A percentile compares a stretch with the other conserved stretches of the same genome.
These are phyloP conservation scores for Lavandula angustifolia DNA, from an alignment of 257 asterid species.

Conservation along the genomic window DNA sequence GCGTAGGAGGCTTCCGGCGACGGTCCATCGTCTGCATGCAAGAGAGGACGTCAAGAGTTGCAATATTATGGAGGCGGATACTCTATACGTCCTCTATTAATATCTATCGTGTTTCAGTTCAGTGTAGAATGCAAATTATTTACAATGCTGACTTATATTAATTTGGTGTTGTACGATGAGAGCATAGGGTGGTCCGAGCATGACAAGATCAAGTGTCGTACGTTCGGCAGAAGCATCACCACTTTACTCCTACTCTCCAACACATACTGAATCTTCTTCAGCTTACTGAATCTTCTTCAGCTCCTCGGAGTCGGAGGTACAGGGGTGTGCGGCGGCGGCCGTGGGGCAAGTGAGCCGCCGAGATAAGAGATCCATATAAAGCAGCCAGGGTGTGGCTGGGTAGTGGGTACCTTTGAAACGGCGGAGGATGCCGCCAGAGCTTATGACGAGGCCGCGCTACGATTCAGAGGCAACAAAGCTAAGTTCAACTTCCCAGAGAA, in stretches of 20 bases:
- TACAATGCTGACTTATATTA: too few relatives aligned
- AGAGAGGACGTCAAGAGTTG: conserved; percentile 12
- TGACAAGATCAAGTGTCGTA: conserved; percentile 8
- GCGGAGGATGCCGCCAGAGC: conserved; percentile 60
- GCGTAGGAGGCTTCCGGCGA: conserved; percentile 11
- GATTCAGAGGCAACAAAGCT: conserved; percentile 56
- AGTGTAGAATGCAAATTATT: too few relatives aligned
- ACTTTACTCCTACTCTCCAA: conserved; percentile 20
- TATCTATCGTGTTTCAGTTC: too few relatives aligned
- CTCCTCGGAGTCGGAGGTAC: conserved; percentile 29
- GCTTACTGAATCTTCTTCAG: background rate
- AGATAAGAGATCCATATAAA: conserved; percentile 55
- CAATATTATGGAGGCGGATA: background rate
- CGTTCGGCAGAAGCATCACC: conserved; percentile 13
- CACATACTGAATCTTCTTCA: background rate
- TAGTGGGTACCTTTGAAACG: conserved; percentile 55
- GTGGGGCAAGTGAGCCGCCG: conserved; percentile 74
- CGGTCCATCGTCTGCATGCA: conserved; percentile 28
- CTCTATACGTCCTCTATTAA: too few relatives aligned
- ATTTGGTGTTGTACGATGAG: too few relatives aligned
- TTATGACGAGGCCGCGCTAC: conserved; percentile 57
- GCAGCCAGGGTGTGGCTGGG: conserved; percentile 67
- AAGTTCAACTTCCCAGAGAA: conserved; percentile 65
- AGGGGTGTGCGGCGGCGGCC: conserved; percentile 62
- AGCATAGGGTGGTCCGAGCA: background rate